These are phyloP conservation scores for Nicotiana attenuata DNA, from an alignment of 257 asterid genomes.

Conservation along the genomic window DNA sequence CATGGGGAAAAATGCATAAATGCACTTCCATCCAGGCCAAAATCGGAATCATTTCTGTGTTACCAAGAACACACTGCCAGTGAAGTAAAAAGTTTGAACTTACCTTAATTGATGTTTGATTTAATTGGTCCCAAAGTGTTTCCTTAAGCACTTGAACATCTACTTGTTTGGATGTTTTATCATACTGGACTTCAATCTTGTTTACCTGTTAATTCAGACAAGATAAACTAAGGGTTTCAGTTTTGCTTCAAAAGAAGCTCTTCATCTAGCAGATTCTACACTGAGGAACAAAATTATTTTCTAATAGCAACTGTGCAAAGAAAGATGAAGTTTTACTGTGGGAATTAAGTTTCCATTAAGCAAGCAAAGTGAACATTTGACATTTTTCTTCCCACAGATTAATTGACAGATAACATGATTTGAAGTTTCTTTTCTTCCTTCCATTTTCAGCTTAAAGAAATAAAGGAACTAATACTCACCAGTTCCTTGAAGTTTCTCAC, in stretches of 20 bases:
- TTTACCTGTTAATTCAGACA: conserved; percentile 45
- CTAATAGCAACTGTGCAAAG: not conserved
- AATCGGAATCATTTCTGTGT: not conserved
- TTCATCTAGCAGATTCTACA: not conserved
- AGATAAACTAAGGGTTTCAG: not conserved
- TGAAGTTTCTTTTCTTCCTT: not conserved
- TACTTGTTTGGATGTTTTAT: conserved; percentile 85
- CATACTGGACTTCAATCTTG: conserved; percentile 81
- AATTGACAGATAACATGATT: not conserved
- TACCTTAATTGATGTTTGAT: conserved; percentile 46
- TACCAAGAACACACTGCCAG: not conserved
- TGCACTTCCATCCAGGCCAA: not conserved
- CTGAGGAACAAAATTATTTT: not conserved
- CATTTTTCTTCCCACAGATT: not conserved
- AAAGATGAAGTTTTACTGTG: not conserved
- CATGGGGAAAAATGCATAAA: conserved; percentile 1
- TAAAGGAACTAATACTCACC: not conserved
- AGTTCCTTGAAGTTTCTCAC: not conserved
- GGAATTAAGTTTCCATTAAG: not conserved
- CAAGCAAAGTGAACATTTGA: not conserved
- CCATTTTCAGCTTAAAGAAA: not conserved
- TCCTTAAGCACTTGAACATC: conserved; percentile 90
- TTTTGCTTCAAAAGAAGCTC: not conserved
- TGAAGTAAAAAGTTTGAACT: conserved; percentile 6
- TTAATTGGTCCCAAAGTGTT: conserved; percentile 68